phyloP scores from a whole-genome alignment of 352 stramenopile species.

The Globisporangium middletonii region DNA sequence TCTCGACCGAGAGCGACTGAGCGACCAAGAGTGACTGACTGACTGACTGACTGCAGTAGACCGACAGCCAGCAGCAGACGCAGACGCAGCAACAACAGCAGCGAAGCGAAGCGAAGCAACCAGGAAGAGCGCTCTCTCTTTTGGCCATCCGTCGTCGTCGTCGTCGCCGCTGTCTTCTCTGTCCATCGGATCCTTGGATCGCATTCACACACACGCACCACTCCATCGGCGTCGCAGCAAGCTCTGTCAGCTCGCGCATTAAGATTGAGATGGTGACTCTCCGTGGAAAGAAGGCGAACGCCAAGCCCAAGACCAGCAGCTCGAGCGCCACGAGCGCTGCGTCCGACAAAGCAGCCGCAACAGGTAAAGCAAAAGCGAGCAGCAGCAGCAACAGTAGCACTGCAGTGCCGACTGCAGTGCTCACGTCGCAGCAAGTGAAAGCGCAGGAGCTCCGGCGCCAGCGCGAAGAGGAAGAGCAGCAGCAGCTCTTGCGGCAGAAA shows the following conservation, averaged over 20 bases:
- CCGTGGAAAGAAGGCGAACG: constrained; percentile 67
- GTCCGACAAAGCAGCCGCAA: constrained; percentile 19
- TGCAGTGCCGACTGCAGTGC: neutral
- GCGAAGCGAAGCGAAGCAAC: neutral
- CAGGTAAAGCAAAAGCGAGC: constrained; percentile 16
- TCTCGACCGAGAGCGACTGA: too few relatives aligned
- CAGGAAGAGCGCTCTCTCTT: neutral
- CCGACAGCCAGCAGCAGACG: neutral
- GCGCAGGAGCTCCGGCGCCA: constrained; percentile 20
- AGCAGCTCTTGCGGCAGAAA: constrained; percentile 26
- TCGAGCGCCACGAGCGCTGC: constrained; percentile 28
- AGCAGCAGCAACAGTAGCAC: constrained; percentile 1
- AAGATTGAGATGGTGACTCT: constrained; percentile 52
- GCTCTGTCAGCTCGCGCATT: too few relatives aligned
- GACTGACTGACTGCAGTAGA: neutral
- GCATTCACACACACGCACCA: neutral
- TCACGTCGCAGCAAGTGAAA: constrained; percentile 11
- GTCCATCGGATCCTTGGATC: neutral
- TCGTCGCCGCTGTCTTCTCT: too few relatives aligned
- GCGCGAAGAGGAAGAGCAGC: constrained; percentile 21
- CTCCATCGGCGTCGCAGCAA: neutral
- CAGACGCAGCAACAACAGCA: neutral
- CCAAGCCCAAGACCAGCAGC: constrained; percentile 46
- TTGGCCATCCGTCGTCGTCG: neutral
- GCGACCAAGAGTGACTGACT: neutral